phyloP scores from a whole-genome alignment of 192 early-diverging fungal genomes.

The Backusella tuberculispora region DNA sequence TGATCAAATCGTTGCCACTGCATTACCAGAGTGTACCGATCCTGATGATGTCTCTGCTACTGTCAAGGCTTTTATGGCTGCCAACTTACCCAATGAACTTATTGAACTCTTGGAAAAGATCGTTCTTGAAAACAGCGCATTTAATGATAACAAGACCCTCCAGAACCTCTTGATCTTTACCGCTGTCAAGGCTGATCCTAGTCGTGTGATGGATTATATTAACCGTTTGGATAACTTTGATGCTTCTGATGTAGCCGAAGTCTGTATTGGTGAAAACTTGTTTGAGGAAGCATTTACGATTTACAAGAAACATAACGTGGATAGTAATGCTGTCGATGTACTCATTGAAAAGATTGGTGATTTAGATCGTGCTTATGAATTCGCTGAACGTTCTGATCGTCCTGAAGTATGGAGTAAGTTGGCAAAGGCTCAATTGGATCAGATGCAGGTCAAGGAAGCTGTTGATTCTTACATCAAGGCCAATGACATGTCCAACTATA shows the following conservation, averaged over 20 bases:
- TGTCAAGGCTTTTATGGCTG: constrained; percentile 99
- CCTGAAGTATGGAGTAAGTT: constrained; percentile 95
- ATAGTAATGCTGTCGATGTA: constrained; percentile 87
- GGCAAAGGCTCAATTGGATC: constrained; percentile 93
- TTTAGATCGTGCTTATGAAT: constrained; percentile 95
- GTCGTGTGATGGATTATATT: constrained; percentile 95
- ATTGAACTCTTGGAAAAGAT: constrained; percentile 98
- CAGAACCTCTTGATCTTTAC: constrained; percentile 98
- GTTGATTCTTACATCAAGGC: constrained; percentile 98
- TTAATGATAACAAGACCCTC: constrained; percentile 94
- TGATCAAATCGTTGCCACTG: constrained; percentile 92
- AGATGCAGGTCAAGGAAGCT: constrained; percentile 90
- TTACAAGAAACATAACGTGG: constrained; percentile 93
- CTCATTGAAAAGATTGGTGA: constrained; percentile 91
- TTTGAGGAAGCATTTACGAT: constrained; percentile 97
- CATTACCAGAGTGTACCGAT: constrained; percentile 92
- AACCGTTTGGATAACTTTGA: constrained; percentile 94
- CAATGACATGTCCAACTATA: constrained; percentile 86
- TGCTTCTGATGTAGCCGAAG: constrained; percentile 96
- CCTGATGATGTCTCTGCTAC: constrained; percentile 98
- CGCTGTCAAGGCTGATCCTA: constrained; percentile 92
- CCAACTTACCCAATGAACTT: constrained; percentile 93
- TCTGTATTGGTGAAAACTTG: constrained; percentile 86
- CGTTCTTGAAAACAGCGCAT: constrained; percentile 89
- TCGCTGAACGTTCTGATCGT: constrained; percentile 89